These are phyloP conservation scores for Clarireedia monteithiana DNA, from an alignment of 2,329 filamentous ascomycete species.

Conservation along the genomic window DNA sequence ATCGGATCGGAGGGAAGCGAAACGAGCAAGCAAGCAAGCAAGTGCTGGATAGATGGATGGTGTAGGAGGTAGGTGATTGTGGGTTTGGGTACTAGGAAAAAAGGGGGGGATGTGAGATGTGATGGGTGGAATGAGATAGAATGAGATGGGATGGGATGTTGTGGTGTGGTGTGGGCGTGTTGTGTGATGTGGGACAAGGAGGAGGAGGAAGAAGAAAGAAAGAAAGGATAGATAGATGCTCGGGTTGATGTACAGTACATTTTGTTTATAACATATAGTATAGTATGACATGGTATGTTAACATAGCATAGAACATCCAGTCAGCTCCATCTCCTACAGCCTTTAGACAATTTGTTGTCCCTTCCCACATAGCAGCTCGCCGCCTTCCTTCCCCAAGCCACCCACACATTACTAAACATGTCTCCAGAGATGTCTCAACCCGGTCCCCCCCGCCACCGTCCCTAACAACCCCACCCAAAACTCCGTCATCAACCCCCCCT, in stretches of 20 bases:
- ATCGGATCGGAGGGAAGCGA: background rate
- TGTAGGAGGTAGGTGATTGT: background rate
- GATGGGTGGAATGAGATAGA: background rate
- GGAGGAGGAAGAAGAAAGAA: background rate
- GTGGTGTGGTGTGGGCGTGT: background rate
- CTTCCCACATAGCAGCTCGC: background rate
- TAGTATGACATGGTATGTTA: no score
- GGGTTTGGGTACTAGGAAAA: background rate
- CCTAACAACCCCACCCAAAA: slow-evolving; percentile 52
- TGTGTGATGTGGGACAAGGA: background rate
- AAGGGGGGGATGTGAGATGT: background rate
- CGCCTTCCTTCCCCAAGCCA: background rate
- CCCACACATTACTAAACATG: slow-evolving; percentile 13
- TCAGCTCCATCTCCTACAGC: no score
- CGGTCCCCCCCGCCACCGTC: slow-evolving; percentile 38
- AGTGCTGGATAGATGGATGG: no score
- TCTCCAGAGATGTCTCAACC: slow-evolving; percentile 37
- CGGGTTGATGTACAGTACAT: no score
- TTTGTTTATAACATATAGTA: no score
- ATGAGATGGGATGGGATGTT: background rate
- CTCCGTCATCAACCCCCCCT: slow-evolving; percentile 55
- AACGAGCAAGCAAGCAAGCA: no score
- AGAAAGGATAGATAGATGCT: no score
- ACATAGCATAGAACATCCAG: no score
- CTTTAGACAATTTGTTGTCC: background rate